Conservation (phyloP, 768 basidiomycete species). For the Kondoa malvinella region DNA sequence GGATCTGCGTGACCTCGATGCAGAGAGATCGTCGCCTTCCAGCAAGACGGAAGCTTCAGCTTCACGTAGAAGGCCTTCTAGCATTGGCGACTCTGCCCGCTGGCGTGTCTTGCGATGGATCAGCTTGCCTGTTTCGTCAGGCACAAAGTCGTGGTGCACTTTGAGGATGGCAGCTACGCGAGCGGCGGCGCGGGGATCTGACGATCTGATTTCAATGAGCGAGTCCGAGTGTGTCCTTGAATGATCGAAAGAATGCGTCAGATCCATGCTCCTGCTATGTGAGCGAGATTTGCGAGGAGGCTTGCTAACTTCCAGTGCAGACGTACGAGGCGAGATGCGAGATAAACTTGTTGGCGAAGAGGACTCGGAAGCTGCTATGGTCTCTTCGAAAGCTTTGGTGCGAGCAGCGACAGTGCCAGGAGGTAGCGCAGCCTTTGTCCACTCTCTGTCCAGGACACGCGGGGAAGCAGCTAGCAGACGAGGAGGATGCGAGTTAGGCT, state of each 20-base stretch:
- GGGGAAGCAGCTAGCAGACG: background rate
- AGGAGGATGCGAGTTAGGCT: background rate
- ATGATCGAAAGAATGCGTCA: background rate
- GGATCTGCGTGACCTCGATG: background rate
- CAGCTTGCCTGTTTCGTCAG: background rate
- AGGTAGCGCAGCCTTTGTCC: background rate
- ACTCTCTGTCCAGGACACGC: background rate
- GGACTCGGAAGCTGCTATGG: background rate
- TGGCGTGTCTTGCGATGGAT: background rate
- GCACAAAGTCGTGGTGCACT: constrained; percentile 8
- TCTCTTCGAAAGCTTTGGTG: constrained; percentile 6
- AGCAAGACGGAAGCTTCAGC: background rate
- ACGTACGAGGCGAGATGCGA: background rate
- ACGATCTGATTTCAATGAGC: background rate
- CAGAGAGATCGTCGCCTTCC: background rate
- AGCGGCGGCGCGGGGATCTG: background rate
- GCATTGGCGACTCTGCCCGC: background rate
- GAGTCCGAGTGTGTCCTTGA: background rate
- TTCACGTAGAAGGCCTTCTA: background rate
- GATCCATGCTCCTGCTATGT: background rate
- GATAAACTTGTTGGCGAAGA: background rate
- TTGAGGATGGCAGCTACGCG: constrained; percentile 5
- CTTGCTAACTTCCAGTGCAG: background rate
- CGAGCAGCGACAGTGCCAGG: background rate
- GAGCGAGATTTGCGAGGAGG: background rate